Evolutionary conservation across 2,329 filamentous ascomycete genomes (phyloP).

Genomic region (Teratosphaeria pseudoeucalypti): DNA sequence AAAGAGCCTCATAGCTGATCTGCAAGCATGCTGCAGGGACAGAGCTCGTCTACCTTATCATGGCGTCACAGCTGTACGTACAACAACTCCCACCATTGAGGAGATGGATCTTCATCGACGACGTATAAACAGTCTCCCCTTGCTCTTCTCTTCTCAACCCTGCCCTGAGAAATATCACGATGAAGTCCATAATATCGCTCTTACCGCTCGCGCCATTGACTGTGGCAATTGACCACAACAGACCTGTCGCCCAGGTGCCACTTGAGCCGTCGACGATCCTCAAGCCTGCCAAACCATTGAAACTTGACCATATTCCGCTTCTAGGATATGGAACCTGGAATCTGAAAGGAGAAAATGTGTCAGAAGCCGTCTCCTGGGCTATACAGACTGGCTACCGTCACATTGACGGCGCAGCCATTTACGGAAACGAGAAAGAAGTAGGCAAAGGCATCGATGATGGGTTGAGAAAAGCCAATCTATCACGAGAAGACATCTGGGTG

Average conservation of each 20-base stretch:
- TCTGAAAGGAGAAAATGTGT: conserved; percentile 24
- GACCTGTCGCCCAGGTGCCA: conserved; percentile 13
- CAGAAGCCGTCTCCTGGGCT: conserved; percentile 27
- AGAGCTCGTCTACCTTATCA: neutral
- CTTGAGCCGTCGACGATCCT: conserved; percentile 8
- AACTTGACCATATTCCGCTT: conserved; percentile 21
- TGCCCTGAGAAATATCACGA: neutral
- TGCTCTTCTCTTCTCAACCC: neutral
- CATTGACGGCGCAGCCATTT: conserved; percentile 40
- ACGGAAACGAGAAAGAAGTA: conserved; percentile 35
- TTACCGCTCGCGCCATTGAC: conserved; percentile 17
- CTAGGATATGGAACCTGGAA: conserved; percentile 33
- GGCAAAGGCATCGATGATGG: conserved; percentile 32
- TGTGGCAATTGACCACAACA: conserved; percentile 3
- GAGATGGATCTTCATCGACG: neutral
- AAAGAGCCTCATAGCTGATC: neutral
- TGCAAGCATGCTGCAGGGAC: neutral
- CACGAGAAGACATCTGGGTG: conserved; percentile 29
- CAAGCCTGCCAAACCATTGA: conserved; percentile 10
- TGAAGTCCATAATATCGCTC: conserved; percentile 8
- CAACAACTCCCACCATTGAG: neutral
- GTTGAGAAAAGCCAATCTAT: conserved; percentile 22
- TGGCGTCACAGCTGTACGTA: neutral
- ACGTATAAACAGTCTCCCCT: neutral
- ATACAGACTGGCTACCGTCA: conserved; percentile 44